Base-by-base conservation (phyloP, 352 stramenopile genomes). In the Globisporangium uncinulatum region DNA sequence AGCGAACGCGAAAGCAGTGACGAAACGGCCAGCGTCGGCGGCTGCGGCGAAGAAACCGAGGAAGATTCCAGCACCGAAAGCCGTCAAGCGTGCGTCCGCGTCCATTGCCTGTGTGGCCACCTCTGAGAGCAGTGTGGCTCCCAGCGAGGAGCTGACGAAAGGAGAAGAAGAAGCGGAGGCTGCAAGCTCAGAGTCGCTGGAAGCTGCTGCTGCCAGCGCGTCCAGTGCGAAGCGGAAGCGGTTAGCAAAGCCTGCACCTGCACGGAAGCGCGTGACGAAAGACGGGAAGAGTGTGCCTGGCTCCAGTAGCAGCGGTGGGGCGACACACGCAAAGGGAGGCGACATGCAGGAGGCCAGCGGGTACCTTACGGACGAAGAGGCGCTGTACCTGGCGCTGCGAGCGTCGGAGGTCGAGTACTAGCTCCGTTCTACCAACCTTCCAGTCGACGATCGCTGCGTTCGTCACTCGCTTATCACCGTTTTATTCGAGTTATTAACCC, bases 341-440 rank as follows among this genome's bases (percentile, higher is more conserved):
- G 50, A 46, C 50, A 32, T 13, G n/a, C 34, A 56, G 31, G 45
- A 29, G 14, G 59, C 42, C 3, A 62, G 48, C 36, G 59, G 59
- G 10, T 65, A 60, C 59, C 53, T 65, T 37, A 60, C 59, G 37
- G 59, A 65, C 29, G 52, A 65, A 39, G 59, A 65, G 34, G 59
- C 59, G 53, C 31, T 65, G 59, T 65, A 60, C 39, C 17, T 65
- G 46, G 59, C 59, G 45, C 48, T 65, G 7, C 59, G 53, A 39
- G 53, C 59, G n/a, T 65, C 59, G 8, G 59, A 65, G 19, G 47
- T 65, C 52, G 59, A 65, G 52, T 65, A 65, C 7, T 65, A 15
- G 44, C 8, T 29, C 24, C 24, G 24, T 29, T 29, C 24, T 29
- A 29, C 24, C 24, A 4, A 29, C 24, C 24, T 29, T 11, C 37